Evolutionary conservation across 768 basidiomycete species (phyloP).

Genomic region (Clathrus columnatus): DNA sequence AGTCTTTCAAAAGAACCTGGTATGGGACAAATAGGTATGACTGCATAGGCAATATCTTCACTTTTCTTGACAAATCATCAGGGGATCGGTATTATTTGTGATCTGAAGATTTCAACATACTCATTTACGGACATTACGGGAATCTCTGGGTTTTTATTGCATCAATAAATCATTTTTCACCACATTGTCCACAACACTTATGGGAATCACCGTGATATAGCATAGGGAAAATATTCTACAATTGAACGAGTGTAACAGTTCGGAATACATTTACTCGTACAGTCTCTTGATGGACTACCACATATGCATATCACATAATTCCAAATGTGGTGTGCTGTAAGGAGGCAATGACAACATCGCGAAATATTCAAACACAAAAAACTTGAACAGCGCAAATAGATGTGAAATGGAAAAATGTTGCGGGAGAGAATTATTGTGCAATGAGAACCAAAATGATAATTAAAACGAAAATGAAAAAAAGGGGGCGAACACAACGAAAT

Average conservation of each 20-base stretch:
- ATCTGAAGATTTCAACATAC: neutral
- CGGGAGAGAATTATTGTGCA: neutral
- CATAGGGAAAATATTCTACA: neutral
- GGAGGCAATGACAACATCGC: neutral
- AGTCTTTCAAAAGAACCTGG: slow-evolving; percentile 46
- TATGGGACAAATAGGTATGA: slow-evolving; percentile 78
- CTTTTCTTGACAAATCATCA: slow-evolving; percentile 7
- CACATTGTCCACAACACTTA: neutral
- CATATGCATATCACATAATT: neutral
- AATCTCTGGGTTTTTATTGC: too few relatives aligned
- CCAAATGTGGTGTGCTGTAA: neutral
- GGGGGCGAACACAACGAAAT: neutral
- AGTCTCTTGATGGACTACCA: neutral
- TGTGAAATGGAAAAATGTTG: neutral
- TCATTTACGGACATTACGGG: neutral
- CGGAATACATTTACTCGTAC: neutral
- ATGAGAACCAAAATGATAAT: neutral
- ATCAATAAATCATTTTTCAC: neutral
- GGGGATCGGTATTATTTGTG: slow-evolving; percentile 36
- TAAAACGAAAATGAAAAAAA: neutral
- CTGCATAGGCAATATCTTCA: neutral
- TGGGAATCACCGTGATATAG: neutral
- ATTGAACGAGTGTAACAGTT: neutral
- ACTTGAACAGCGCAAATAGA: neutral
- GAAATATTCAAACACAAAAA: neutral